Evolutionary conservation across 129 eudicot species (phyloP), one percentile per base, ranked within the genome.

Genomic region (Logfia minima): DNA sequence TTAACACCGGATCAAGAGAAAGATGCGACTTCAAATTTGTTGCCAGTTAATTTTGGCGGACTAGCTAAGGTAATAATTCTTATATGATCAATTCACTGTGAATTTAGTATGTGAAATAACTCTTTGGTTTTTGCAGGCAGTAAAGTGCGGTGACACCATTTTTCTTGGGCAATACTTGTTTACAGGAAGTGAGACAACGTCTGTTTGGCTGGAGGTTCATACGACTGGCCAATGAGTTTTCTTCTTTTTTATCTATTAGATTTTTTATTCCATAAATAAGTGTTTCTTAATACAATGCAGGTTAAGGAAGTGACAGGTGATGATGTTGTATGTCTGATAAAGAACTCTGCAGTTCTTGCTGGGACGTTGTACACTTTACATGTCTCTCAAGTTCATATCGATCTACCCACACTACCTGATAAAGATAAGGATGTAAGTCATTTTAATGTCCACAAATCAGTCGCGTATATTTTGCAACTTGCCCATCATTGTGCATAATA

Each of bases 151-250:
- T 77, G 98, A 90, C 76, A 91, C 92, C 58, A 90, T 92, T 77
- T 92, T 92, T 75, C 92, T 92, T 26, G 98, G 98, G 31, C 96
- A 92, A 71, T 92, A 92, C 86, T 73, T 92, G 77, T 92, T 92
- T 71, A 90, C 98, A 18, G 98, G 98, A 82, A 92, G 85, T 74
- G 98, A 92, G 72, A 88, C 94, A 67, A 92, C 98, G 5, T 92
- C 98, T 51, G 87, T 92, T 62, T 92, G 93, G 94, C 87, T 92
- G 24, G 98, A 92, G 94, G 98, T 92, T 80, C 75, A 4, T 13
- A 48, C 1, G 18, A 48, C 11, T 48, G 1, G 21, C 19, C 56
- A 32, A 60, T 35, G 34, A 34, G 41, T 26, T 64, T 0, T 72
- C 1, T 26, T 62, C 13, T 18, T 8, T 53, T 37, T 43, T 16